Evolutionary conservation across 495 filamentous ascomycete species (phyloP).

Genomic region (Lasiosphaeria miniovina): DNA sequence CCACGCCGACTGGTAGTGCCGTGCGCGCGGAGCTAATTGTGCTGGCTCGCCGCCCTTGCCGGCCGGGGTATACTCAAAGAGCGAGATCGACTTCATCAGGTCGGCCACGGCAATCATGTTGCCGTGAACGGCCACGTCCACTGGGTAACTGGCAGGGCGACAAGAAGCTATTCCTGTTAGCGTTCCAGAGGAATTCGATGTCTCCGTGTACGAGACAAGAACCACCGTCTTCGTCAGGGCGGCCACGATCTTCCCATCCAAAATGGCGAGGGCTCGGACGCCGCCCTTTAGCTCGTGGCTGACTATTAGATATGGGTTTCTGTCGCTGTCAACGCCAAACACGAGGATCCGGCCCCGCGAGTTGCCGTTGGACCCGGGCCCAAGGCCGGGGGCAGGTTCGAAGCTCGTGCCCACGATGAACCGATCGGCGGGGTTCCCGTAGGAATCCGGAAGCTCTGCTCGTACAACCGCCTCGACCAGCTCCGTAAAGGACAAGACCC

Average conservation of each 20-base stretch:
- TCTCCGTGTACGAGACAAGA: slow-evolving; percentile 54
- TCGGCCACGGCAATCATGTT: slow-evolving; percentile 82
- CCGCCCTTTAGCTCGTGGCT: slow-evolving; percentile 66
- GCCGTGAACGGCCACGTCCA: slow-evolving; percentile 70
- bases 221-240: slow-evolving; percentile 84
- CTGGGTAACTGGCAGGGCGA: slow-evolving; percentile 78
- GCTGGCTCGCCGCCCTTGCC: slow-evolving; percentile 37
- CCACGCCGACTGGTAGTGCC: slow-evolving; percentile 81
- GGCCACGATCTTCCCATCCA: slow-evolving; percentile 73
- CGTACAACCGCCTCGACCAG: slow-evolving; percentile 82
- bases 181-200: slow-evolving; percentile 42
- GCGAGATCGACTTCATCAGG: slow-evolving; percentile 86
- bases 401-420: slow-evolving; percentile 88
- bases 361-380: slow-evolving; percentile 37
- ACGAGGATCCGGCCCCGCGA: slow-evolving; percentile 72
- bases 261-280: slow-evolving; percentile 72
- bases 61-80: slow-evolving; percentile 62
- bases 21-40: slow-evolving; percentile 65
- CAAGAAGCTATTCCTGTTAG: slow-evolving; percentile 70
- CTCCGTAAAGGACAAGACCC: slow-evolving; percentile 61
- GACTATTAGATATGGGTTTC: slow-evolving; percentile 63
- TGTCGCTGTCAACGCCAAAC: slow-evolving; percentile 73
- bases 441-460: slow-evolving; percentile 63
- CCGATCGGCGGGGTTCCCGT: slow-evolving; percentile 65
- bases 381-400: slow-evolving; percentile 54